Base-by-base conservation (phyloP, 768 basidiomycete genomes). In the Macrolepiota dolichaula region DNA sequence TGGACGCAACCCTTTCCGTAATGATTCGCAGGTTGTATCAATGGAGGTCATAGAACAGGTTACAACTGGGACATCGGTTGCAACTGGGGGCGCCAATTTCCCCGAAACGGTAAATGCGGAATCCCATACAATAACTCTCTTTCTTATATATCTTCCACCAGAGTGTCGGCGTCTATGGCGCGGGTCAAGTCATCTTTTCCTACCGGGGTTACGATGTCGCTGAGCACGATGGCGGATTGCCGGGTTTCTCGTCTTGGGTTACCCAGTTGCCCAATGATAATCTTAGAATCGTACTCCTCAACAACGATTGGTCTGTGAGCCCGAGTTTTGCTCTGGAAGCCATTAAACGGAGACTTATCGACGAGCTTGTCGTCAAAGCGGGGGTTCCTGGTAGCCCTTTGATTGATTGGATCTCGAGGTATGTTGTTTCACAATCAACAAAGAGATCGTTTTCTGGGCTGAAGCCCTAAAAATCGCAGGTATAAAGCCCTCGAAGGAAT, bases 151-250 rank as follows among this genome's bases (percentile, higher is more conserved):
- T 36, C 3, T 32, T 32, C 7, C 7, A 32, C 22, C 2, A 79
- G 79, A 75, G 74, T 51, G 70, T 74, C 0, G 70, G 66, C 37
- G 74, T 77, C 0, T 79, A 81, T 50, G 78, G 77, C 0, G 70
- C 70, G 19, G 79, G 73, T 12, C 79, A 79, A 65, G 71, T 68
- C 63, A 62, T 73, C 9, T 77, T 69, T 59, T 70, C 75, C 0
- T 79, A 79, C 52, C 75, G 71, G 35, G 78, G 77, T 5, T 71
- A 74, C 53, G 76, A 78, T 52, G 68, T 79, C 10, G 71, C 79
- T 36, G 78, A 80, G 60, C 79, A 81, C 63, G 76, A 76, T 2
- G 78, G 79, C 1, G 70, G 68, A 50, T 75, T 76, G 58, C 74
- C 76, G 4, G 78, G 77, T 1, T 79, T 64, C 57, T 68, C 66